These are phyloP conservation scores for Penicillium alfredii DNA, from an alignment of 495 filamentous ascomycete species.

Conservation along the genomic window DNA sequence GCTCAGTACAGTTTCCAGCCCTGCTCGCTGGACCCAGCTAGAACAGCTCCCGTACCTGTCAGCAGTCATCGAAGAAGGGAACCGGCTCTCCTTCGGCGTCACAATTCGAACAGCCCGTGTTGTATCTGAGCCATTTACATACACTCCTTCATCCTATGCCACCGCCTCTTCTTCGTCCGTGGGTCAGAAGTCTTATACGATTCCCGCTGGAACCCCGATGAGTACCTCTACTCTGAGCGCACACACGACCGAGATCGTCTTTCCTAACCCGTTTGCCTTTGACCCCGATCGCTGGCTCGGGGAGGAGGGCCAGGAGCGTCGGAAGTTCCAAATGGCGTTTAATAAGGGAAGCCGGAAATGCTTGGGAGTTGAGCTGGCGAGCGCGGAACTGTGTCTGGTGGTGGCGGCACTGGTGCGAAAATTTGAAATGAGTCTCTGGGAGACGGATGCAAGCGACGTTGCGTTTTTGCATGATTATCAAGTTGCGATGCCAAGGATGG, in stretches of 20 bases:
- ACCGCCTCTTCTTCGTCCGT: background rate
- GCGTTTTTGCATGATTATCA: constrained; percentile 31
- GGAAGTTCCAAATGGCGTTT: constrained; percentile 20
- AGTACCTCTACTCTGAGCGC: constrained; percentile 22
- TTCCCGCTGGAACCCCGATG: constrained; percentile 20
- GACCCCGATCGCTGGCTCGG: constrained; percentile 18
- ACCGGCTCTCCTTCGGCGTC: constrained; percentile 38
- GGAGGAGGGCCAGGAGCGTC: constrained; percentile 11
- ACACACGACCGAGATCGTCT: constrained; percentile 18
- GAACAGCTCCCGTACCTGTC: constrained; percentile 45
- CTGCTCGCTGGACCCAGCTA: constrained; percentile 22
- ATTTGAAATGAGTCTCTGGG: constrained; percentile 23
- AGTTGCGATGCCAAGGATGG: constrained; percentile 22
- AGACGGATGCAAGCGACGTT: constrained; percentile 25
- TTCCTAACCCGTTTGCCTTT: constrained; percentile 21
- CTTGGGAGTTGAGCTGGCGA: constrained; percentile 22
- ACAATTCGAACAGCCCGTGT: constrained; percentile 22
- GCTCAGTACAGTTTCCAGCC: constrained; percentile 20
- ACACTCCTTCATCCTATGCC: constrained; percentile 15
- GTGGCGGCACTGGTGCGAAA: constrained; percentile 13
- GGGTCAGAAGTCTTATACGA: constrained; percentile 11
- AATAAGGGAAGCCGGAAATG: constrained; percentile 21
- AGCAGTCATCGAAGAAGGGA: constrained; percentile 37
- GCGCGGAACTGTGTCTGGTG: constrained; percentile 23
- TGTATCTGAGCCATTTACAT: constrained; percentile 23